phyloP scores from a whole-genome alignment of 371 early-diverging fungal genomes.

The Haplosporangium sp. region DNA sequence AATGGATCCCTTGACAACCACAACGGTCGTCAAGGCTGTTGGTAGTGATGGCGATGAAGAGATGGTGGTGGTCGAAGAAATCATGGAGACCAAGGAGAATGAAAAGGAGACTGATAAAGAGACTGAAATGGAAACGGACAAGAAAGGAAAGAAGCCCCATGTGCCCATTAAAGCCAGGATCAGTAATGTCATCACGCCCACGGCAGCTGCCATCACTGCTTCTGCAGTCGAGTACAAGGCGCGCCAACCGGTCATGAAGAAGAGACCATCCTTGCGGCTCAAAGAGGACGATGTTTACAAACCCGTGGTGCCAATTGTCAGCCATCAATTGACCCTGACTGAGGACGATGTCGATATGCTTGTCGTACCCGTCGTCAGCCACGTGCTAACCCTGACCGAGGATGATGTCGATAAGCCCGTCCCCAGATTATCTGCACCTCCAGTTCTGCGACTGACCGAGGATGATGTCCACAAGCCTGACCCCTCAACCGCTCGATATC shows the following conservation, averaged over 20 bases:
- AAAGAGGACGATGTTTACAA: slow-evolving; percentile 21
- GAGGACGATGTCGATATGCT: slow-evolving; percentile 43
- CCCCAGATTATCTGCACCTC: slow-evolving; percentile 5
- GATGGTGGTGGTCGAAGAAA: neutral
- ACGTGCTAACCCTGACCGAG: slow-evolving; percentile 24
- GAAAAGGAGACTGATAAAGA: slow-evolving; percentile 8
- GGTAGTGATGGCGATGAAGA: slow-evolving; percentile 3
- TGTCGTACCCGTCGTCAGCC: slow-evolving; percentile 9
- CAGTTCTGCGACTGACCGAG: slow-evolving; percentile 16
- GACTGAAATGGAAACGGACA: neutral
- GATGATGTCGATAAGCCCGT: slow-evolving; percentile 35
- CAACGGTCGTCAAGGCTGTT: neutral
- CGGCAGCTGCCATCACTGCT: slow-evolving; percentile 1
- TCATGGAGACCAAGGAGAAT: neutral
- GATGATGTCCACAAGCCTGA: slow-evolving; percentile 30
- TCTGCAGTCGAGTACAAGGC: slow-evolving; percentile 12
- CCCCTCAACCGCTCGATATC: slow-evolving; percentile 7
- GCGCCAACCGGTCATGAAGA: neutral
- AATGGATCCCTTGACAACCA: neutral
- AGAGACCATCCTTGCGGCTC: slow-evolving; percentile 9
- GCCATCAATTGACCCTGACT: slow-evolving; percentile 7
- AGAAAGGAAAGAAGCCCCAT: slow-evolving; percentile 4
- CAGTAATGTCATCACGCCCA: neutral
- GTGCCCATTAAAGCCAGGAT: slow-evolving; percentile 10
- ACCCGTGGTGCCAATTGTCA: neutral